Evolutionary conservation across 2,329 filamentous ascomycete genomes (phyloP).

Genomic region (Metarhizium robertsii): DNA sequence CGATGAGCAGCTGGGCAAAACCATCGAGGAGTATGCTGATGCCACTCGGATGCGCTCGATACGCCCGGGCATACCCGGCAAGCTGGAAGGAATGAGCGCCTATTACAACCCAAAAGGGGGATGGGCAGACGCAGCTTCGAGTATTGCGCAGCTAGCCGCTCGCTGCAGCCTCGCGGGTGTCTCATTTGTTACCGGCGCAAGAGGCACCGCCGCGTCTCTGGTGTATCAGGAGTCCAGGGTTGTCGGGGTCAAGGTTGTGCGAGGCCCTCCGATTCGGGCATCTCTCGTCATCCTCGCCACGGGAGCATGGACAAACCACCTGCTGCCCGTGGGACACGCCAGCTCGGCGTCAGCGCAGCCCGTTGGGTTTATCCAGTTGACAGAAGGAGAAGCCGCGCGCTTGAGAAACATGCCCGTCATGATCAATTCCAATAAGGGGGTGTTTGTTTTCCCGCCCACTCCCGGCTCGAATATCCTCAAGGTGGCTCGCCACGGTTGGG

Average conservation of each 20-base stretch:
- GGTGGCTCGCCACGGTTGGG: conserved; percentile 50
- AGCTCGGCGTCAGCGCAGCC: conserved; percentile 56
- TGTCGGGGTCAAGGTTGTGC: conserved; percentile 15
- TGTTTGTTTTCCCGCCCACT: conserved; percentile 45
- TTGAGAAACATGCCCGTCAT: conserved; percentile 49
- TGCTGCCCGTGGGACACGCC: conserved; percentile 51
- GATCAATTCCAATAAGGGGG: conserved; percentile 43
- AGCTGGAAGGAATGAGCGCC: conserved; percentile 15
- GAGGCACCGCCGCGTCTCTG: conserved; percentile 19
- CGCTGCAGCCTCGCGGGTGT: conserved; percentile 20
- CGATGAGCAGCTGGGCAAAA: conserved; percentile 9
- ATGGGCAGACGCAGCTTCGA: conserved; percentile 22
- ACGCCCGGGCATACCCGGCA: conserved; percentile 13
- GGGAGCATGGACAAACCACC: conserved; percentile 53
- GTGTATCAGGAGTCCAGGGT: conserved; percentile 10
- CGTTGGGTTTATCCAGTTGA: conserved; percentile 55
- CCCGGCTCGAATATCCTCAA: conserved; percentile 42
- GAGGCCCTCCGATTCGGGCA: conserved; percentile 37
- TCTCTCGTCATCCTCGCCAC: conserved; percentile 55
- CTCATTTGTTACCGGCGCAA: conserved; percentile 19
- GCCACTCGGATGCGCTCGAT: conserved; percentile 10
- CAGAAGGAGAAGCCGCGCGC: conserved; percentile 42
- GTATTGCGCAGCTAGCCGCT: conserved; percentile 16
- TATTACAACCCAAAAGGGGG: conserved; percentile 20
- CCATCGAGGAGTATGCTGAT: conserved; percentile 15